A percentile compares a stretch with the other conserved stretches of the same genome.
Evolutionary conservation across 129 eudicot genomes (phyloP).

Genomic region (carrot (Daucus carota)): DH1_v3.0 NC_030381.2:38767001-38767500

Average conservation of each 20-base stretch:
- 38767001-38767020: constrained; percentile 90
- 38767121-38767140: background rate
- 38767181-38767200: background rate
- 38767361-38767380: constrained; percentile 95
- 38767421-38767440: background rate
- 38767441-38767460: background rate
- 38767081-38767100: background rate
- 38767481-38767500: constrained; percentile 1
- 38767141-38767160: background rate
- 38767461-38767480: background rate
- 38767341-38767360: constrained; percentile 63
- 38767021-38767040: background rate
- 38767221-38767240: background rate
- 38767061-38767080: background rate
- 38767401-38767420: constrained; percentile 42
- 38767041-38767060: background rate
- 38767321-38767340: constrained; percentile 74
- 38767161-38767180: background rate
- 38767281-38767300: background rate
- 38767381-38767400: constrained; percentile 84
- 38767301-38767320: constrained; percentile 32
- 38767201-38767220: background rate
- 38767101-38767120: background rate
- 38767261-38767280: background rate
- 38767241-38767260: background rate